Evolutionary conservation across 2,329 filamentous ascomycete species (phyloP).

Genomic region (Colletotrichum scovillei): DNA sequence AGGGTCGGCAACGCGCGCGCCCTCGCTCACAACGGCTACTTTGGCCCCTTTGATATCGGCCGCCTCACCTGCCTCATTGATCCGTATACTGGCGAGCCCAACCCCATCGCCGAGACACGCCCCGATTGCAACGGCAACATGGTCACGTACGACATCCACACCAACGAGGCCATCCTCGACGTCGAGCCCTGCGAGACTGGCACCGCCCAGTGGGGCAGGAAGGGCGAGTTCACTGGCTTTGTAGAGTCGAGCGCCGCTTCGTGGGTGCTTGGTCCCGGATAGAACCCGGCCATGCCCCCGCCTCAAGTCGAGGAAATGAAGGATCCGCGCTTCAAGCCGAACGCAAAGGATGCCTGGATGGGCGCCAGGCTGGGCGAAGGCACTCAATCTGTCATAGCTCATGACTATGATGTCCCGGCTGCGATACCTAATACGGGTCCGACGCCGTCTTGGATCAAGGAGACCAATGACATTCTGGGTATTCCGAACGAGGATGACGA

Average conservation of each 20-base stretch:
- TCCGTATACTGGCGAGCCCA: slow-evolving; percentile 12
- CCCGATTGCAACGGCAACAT: not conserved
- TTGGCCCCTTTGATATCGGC: slow-evolving; percentile 16
- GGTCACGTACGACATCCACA: not conserved
- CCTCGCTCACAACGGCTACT: not conserved
- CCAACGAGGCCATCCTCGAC: not conserved
- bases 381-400: not conserved
- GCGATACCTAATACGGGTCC: not conserved
- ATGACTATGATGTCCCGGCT: not conserved
- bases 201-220: not conserved
- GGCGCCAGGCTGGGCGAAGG: not conserved
- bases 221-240: slow-evolving; percentile 27
- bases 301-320: not conserved
- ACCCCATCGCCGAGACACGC: not conserved
- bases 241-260: not conserved
- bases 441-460: slow-evolving; percentile 6
- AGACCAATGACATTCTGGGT: slow-evolving; percentile 16
- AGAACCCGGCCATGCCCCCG: slow-evolving; percentile 11
- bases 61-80: slow-evolving; percentile 15
- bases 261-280: slow-evolving; percentile 10
- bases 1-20: not conserved
- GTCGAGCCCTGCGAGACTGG: not conserved
- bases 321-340: too few species aligned
- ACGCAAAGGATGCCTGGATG: slow-evolving; percentile 10
- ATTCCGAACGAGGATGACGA: not conserved